A percentile compares a stretch with the other conserved stretches of the same genome.
Evolutionary conservation across 2,329 filamentous ascomycete genomes (phyloP).

Genomic region (Madurella fahalii): DNA sequence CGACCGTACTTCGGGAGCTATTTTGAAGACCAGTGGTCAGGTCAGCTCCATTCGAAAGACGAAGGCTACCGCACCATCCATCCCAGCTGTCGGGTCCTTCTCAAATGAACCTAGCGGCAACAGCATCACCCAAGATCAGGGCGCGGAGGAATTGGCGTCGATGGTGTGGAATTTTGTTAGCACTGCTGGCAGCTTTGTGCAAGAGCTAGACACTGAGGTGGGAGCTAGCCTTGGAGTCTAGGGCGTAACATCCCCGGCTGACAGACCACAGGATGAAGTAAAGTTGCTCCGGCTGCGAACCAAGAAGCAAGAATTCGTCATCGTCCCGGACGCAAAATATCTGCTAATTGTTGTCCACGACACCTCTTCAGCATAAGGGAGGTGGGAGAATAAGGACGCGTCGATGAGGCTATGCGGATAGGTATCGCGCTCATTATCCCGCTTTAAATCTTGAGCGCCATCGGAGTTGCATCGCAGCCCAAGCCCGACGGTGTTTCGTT

Average conservation of each 20-base stretch:
- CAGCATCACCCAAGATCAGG: constrained; percentile 49
- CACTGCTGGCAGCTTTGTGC: constrained; percentile 63
- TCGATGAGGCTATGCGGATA: not conserved
- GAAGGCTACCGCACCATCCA: constrained; percentile 17
- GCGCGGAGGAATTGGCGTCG: constrained; percentile 67
- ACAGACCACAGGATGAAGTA: constrained; percentile 59
- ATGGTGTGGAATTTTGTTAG: constrained; percentile 75
- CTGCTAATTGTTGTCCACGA: constrained; percentile 77
- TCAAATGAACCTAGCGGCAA: constrained; percentile 40
- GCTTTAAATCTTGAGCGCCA: too few species aligned
- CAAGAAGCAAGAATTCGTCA: constrained; percentile 81
- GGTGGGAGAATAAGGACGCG: not conserved
- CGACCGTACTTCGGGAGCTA: constrained; percentile 66
- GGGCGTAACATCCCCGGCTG: constrained; percentile 7
- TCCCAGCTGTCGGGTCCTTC: constrained; percentile 39
- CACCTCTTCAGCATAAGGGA: constrained; percentile 62
- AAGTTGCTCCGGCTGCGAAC: constrained; percentile 72
- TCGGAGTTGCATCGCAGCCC: too few species aligned
- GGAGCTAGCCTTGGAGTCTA: constrained; percentile 1
- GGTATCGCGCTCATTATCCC: not conserved
- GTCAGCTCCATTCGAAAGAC: constrained; percentile 54
- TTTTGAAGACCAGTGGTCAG: constrained; percentile 71
- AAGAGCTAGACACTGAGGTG: constrained; percentile 69
- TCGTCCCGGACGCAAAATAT: constrained; percentile 76
- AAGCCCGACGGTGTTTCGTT: too few species aligned